Conservation (phyloP, 768 basidiomycete genomes). For the Amanita pseudoporphyria region DNA sequence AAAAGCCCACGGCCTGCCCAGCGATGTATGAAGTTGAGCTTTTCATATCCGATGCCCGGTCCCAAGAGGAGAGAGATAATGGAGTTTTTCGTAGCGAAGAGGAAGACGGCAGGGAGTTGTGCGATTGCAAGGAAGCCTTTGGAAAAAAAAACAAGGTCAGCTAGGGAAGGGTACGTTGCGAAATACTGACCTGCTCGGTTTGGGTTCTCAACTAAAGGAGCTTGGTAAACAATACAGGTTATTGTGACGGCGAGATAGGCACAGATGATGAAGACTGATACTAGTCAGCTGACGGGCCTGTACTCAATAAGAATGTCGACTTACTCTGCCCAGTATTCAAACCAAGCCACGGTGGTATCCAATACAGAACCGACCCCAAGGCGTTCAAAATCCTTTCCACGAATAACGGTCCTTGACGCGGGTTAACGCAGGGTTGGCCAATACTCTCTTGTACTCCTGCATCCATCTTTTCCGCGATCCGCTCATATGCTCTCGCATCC, state of each 20-base stretch:
- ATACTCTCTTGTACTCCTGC: background rate
- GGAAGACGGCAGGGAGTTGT: slow-evolving; percentile 52
- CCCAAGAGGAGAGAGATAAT: slow-evolving; percentile 48
- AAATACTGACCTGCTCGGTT: slow-evolving; percentile 58
- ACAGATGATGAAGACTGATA: slow-evolving; percentile 43
- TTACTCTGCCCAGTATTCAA: slow-evolving; percentile 56
- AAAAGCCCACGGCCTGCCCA: slow-evolving; percentile 52
- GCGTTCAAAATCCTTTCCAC: slow-evolving; percentile 21
- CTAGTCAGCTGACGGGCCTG: background rate
- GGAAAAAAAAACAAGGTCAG: background rate
- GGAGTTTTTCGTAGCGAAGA: slow-evolving; percentile 61
- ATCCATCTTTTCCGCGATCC: background rate
- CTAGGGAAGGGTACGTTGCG: background rate
- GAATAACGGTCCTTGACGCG: background rate
- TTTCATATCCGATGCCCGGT: slow-evolving; percentile 57
- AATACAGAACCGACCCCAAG: slow-evolving; percentile 28
- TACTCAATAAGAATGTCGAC: slow-evolving; percentile 11
- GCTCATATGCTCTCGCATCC: slow-evolving; percentile 14
- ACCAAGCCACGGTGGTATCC: slow-evolving; percentile 40
- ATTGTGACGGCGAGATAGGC: slow-evolving; percentile 49
- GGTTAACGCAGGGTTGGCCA: background rate
- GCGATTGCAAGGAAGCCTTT: slow-evolving; percentile 49
- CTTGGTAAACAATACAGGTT: slow-evolving; percentile 51
- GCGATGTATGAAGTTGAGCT: slow-evolving; percentile 68
- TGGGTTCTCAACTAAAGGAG: slow-evolving; percentile 54